phyloP scores from a whole-genome alignment of 2,329 filamentous ascomycete species.

The Penicillium oxalicum region DNA sequence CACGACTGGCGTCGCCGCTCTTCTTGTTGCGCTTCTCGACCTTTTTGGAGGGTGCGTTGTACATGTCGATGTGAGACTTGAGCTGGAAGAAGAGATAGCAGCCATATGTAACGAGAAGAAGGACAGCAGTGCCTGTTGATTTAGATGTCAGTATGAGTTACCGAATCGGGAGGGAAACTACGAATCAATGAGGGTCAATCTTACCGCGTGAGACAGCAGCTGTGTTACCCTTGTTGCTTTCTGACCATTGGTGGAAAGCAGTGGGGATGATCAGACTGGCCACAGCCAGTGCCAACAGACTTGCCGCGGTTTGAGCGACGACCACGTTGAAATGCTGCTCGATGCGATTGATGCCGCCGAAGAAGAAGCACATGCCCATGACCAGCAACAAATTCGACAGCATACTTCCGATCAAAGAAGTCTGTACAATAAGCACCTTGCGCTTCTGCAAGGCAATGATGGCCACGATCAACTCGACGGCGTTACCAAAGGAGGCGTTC shows the following conservation, averaged over 20 bases:
- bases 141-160: not conserved
- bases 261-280: conserved; percentile 83
- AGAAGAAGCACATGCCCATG: conserved; percentile 88
- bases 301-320: conserved; percentile 83
- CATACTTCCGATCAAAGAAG: conserved; percentile 85
- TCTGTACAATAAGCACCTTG: conserved; percentile 81
- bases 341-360: conserved; percentile 68
- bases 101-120: conserved; percentile 75
- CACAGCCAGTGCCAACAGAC: conserved; percentile 71
- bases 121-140: conserved; percentile 44
- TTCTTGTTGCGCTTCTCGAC: conserved; percentile 52
- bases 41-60: conserved; percentile 74
- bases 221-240: conserved; percentile 10
- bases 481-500: conserved; percentile 87
- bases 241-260: conserved; percentile 63
- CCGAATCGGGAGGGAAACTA: too few species aligned
- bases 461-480: conserved; percentile 82
- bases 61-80: conserved; percentile 73
- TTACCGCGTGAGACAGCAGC: conserved; percentile 1
- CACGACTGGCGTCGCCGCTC: conserved; percentile 45
- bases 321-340: conserved; percentile 91
- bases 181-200: not conserved
- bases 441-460: conserved; percentile 71
- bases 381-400: conserved; percentile 85
- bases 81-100: conserved; percentile 88